phyloP scores from a whole-genome alignment of 2,329 filamentous ascomycete genomes.

The Hypoxylon sp. region DNA sequence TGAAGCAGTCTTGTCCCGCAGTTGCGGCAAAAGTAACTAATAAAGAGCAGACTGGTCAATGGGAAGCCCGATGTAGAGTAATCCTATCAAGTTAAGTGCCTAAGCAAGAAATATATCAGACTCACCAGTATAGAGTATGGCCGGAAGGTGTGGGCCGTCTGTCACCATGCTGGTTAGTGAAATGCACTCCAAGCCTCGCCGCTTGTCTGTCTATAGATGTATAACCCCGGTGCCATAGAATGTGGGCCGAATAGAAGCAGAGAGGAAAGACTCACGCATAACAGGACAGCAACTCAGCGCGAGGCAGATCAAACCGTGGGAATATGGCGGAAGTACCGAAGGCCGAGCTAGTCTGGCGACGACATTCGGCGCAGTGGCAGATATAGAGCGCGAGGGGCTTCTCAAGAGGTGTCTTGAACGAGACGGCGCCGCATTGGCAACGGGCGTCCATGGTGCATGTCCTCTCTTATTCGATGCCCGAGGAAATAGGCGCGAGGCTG shows the following conservation, averaged over 20 bases:
- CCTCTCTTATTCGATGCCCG: background rate
- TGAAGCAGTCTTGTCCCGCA: conserved; percentile 77
- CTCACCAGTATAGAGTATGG: conserved; percentile 69
- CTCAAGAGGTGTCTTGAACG: conserved; percentile 71
- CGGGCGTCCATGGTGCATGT: conserved; percentile 64
- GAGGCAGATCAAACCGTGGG: conserved; percentile 71
- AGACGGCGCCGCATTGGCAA: conserved; percentile 75
- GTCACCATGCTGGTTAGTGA: conserved; percentile 33
- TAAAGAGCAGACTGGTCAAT: background rate
- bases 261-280: conserved; percentile 64
- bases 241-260: background rate
- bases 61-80: background rate
- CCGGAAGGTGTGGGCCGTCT: conserved; percentile 71
- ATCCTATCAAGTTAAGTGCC: background rate
- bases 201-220: background rate
- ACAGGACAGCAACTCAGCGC: conserved; percentile 62
- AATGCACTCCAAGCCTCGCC: background rate
- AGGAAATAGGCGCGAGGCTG: background rate
- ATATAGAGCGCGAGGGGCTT: conserved; percentile 76
- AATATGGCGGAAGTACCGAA: conserved; percentile 79
- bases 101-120: background rate
- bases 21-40: conserved; percentile 73
- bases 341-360: conserved; percentile 73
- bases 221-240: background rate
- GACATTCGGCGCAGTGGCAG: conserved; percentile 78